Percentiles rank a stretch among this genome's conserved stretches.
These are phyloP conservation scores for Blastobotrys robertii DNA, from an alignment of 805 yeast species.

Conservation along the genomic window DNA sequence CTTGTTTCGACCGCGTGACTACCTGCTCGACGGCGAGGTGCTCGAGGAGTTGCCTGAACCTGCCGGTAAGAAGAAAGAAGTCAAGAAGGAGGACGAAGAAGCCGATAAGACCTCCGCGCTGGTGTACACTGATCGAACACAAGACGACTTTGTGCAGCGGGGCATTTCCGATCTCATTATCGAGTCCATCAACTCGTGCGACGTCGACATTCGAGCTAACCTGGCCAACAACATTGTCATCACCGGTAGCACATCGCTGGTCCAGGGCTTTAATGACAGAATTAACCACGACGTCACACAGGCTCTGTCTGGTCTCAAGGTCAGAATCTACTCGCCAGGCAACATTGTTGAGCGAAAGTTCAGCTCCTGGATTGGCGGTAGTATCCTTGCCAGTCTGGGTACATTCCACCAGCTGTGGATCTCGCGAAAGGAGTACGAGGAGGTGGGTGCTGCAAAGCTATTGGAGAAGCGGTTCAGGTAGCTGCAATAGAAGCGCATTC, in stretches of 20 bases:
- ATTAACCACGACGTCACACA: slow-evolving; percentile 59
- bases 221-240: slow-evolving; percentile 81
- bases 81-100: slow-evolving; percentile 7
- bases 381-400: slow-evolving; percentile 78
- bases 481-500: too few relatives aligned
- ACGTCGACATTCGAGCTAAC: slow-evolving; percentile 84
- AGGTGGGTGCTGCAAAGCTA: slow-evolving; percentile 75
- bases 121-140: slow-evolving; percentile 13
- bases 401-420: slow-evolving; percentile 98
- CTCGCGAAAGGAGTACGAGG: slow-evolving; percentile 75
- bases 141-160: slow-evolving; percentile 12
- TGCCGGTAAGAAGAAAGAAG: background rate
- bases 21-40: slow-evolving; percentile 20
- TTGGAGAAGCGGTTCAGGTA: slow-evolving; percentile 75
- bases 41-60: slow-evolving; percentile 3
- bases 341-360: slow-evolving; percentile 59
- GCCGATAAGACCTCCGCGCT: slow-evolving; percentile 7
- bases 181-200: slow-evolving; percentile 39
- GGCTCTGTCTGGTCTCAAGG: slow-evolving; percentile 74
- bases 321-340: slow-evolving; percentile 76
- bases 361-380: slow-evolving; percentile 89
- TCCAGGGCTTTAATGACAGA: slow-evolving; percentile 75
- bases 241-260: slow-evolving; percentile 73
- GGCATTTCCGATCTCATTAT: slow-evolving; percentile 52
- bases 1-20: slow-evolving; percentile 52